Evolutionary conservation across 805 yeast genomes (phyloP).

Genomic region (Metschnikowia baotianmanensis): DNA sequence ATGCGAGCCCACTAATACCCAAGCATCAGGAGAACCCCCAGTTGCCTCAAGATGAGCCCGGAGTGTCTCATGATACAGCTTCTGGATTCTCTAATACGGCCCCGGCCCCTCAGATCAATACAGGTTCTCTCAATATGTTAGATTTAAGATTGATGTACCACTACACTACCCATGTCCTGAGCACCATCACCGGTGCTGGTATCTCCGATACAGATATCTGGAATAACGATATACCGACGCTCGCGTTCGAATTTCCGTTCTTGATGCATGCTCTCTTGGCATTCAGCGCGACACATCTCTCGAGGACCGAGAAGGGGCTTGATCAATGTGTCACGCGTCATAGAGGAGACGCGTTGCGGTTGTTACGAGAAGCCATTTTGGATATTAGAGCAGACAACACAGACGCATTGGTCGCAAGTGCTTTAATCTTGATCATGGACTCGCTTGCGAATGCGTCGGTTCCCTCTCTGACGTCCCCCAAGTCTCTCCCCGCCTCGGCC

Average conservation of each 20-base stretch:
- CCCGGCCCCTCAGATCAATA: neutral
- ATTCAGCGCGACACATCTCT: slow-evolving; percentile 87
- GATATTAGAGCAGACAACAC: slow-evolving; percentile 81
- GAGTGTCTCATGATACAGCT: neutral
- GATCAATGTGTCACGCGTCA: slow-evolving; percentile 83
- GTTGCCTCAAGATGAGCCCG: neutral
- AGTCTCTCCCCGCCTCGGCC: slow-evolving; percentile 84
- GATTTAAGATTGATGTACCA: slow-evolving; percentile 85
- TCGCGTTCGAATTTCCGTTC: slow-evolving; percentile 86
- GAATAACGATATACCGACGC: slow-evolving; percentile 82
- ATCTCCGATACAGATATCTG: slow-evolving; percentile 83
- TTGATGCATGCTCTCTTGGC: slow-evolving; percentile 90
- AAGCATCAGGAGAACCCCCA: neutral
- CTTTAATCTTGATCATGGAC: slow-evolving; percentile 86
- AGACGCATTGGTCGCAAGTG: slow-evolving; percentile 91
- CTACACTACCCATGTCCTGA: slow-evolving; percentile 80
- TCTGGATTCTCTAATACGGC: neutral
- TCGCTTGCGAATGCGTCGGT: slow-evolving; percentile 86
- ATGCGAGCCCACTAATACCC: slow-evolving; percentile 1
- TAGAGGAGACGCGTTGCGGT: slow-evolving; percentile 79
- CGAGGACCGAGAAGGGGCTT: slow-evolving; percentile 70
- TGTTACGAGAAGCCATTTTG: slow-evolving; percentile 81
- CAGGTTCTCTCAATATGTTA: slow-evolving; percentile 51
- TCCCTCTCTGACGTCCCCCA: slow-evolving; percentile 46
- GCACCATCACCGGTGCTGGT: slow-evolving; percentile 87